Percentiles rank a stretch among this genome's conserved stretches.
These are phyloP conservation scores for Mallotus repandus DNA, from an alignment of 441 rosid species.

Conservation along the genomic window DNA sequence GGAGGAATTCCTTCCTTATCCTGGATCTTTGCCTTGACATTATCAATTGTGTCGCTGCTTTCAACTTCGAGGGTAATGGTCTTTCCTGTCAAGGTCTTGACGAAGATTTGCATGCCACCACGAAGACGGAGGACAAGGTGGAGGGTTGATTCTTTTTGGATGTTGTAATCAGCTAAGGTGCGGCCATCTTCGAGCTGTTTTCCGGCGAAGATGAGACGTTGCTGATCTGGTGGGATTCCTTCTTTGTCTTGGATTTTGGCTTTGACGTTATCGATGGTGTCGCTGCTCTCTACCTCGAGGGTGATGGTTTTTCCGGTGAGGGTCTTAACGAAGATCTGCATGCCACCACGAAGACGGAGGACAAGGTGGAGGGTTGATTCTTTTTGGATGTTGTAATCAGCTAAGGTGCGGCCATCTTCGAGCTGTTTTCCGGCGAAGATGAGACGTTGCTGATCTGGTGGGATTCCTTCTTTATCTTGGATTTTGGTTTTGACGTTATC, in stretches of 20 bases:
- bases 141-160: slow-evolving; percentile 23
- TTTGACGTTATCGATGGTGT: slow-evolving; percentile 23
- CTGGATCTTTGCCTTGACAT: slow-evolving; percentile 62
- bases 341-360: neutral
- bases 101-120: slow-evolving; percentile 69
- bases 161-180: slow-evolving; percentile 21
- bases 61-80: slow-evolving; percentile 57
- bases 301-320: slow-evolving; percentile 25
- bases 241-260: slow-evolving; percentile 24
- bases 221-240: slow-evolving; percentile 25
- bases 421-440: too few species aligned
- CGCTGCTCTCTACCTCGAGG: slow-evolving; percentile 22
- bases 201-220: slow-evolving; percentile 24
- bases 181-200: slow-evolving; percentile 23
- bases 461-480: too few species aligned
- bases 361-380: too few species aligned
- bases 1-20: slow-evolving; percentile 69
- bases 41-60: slow-evolving; percentile 63
- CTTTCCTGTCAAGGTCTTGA: slow-evolving; percentile 57
- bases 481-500: too few species aligned
- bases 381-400: too few species aligned
- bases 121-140: slow-evolving; percentile 30
- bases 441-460: too few species aligned
- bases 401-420: too few species aligned
- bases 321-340: slow-evolving; percentile 34